Evolutionary conservation across 2,329 filamentous ascomycete genomes (phyloP), one percentile per base, ranked within the genome.

Genomic region (Chalara sp.): DNA sequence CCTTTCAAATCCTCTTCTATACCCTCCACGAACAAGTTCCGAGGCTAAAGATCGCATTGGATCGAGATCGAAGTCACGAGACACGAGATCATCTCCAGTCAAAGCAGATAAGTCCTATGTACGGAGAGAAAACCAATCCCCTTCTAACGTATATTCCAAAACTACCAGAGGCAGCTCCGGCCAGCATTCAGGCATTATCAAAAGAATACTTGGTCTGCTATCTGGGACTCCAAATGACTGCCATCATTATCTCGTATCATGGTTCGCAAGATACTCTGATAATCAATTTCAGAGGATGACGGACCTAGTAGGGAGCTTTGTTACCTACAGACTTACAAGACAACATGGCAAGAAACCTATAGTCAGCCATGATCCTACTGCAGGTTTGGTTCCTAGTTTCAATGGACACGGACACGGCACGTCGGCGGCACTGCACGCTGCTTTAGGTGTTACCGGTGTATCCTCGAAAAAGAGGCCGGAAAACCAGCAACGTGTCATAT

Each of bases 171-270:
- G 62, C 29, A 61, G 70, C 6, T 63, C 74, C 8, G 84, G 84
- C 1, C 81, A 87, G 53, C 87, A 95, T 67, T 90, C 87, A 2
- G 86, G 86, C 5, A 86, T 96, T 48, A 80, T 95, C 60, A 96
- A 96, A 67, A 81, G 91, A 37, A 83, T 95, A 39, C 67, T 95
- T 30, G 91, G 91, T 1, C 71, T 96, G 7, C 64, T 95, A 29
- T 86, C 89, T 1, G 89, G 95, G 65, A 74, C 87, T 10, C 78
- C 88, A 0, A 79, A 81, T 52, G 79, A 85, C 52, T 91, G 87
- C 58, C 90, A 95, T 60, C 83, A 85, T 49, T 81, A 86, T 59
- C 69, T 95, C 30, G 81, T 90, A 7, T 78, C 79, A 6, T 96
- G 89, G 89, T 83, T 95, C 60, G 81, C 86, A 10, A 79, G 81